Conservation (phyloP, 2,329 filamentous ascomycete genomes). For the Allantophomopsis cytisporea region DNA sequence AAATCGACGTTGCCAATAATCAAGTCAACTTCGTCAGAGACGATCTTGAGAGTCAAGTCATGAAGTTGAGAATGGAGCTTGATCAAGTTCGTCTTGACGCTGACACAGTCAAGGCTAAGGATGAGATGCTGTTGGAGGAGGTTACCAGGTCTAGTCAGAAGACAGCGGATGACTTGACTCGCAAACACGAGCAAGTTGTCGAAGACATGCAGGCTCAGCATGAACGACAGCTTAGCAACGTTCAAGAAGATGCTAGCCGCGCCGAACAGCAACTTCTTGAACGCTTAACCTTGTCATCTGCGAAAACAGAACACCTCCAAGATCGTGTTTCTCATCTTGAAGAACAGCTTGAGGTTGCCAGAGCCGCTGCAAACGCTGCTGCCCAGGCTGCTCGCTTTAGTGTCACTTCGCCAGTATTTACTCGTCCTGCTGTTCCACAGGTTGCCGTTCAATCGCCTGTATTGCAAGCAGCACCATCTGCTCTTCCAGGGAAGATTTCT, state of each 20-base stretch:
- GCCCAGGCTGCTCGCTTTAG: conserved; percentile 48
- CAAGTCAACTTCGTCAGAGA: conserved; percentile 74
- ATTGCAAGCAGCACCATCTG: conserved; percentile 17
- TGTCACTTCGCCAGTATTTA: conserved; percentile 2
- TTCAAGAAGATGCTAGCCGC: conserved; percentile 69
- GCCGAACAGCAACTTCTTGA: conserved; percentile 70
- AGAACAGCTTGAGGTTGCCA: conserved; percentile 82
- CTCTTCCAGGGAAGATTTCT: conserved; percentile 73
- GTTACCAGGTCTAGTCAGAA: conserved; percentile 55
- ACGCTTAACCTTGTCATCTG: conserved; percentile 66
- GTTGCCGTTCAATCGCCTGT: too few species aligned
- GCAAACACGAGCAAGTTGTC: conserved; percentile 52
- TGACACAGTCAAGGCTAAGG: conserved; percentile 67
- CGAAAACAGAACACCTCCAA: conserved; percentile 74
- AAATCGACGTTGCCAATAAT: conserved; percentile 73
- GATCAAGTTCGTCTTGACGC: conserved; percentile 68
- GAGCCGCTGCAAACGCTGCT: conserved; percentile 74
- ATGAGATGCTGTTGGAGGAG: conserved; percentile 76
- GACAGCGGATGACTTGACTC: conserved; percentile 32
- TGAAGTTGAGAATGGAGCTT: conserved; percentile 58
- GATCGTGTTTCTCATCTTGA: conserved; percentile 77
- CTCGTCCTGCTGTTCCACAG: conserved; percentile 1
- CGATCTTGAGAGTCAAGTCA: conserved; percentile 69
- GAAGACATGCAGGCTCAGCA: conserved; percentile 68
- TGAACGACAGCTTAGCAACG: conserved; percentile 58